Evolutionary conservation across 1,139 yeast species (phyloP).

Genomic region (Yamadazyma atmosphaerica): DNA sequence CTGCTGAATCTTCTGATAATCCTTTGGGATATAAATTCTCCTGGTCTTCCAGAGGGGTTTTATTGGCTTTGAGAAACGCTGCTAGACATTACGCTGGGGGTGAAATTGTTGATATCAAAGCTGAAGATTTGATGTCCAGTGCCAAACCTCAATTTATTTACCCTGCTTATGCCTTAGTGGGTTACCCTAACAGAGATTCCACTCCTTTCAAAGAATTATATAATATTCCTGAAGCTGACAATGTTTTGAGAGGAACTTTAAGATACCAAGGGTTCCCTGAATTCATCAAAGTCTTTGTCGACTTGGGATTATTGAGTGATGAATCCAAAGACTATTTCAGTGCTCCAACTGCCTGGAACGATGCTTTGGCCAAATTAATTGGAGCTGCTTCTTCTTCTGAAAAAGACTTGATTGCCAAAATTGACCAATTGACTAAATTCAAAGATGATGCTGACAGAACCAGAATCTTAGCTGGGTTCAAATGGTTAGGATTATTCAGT

Average conservation of each 20-base stretch:
- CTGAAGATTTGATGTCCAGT: constrained; percentile 92
- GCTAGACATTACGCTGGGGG: constrained; percentile 92
- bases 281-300: constrained; percentile 92
- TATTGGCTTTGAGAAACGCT: constrained; percentile 89
- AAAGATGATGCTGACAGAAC: constrained; percentile 79
- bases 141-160: constrained; percentile 94
- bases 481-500: constrained; percentile 92
- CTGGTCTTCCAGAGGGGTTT: constrained; percentile 98
- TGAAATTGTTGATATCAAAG: constrained; percentile 70
- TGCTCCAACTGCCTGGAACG: constrained; percentile 76
- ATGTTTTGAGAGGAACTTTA: constrained; percentile 94
- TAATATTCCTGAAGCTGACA: constrained; percentile 94
- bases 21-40: constrained; percentile 98
- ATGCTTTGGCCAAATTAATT: constrained; percentile 74
- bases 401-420: constrained; percentile 71
- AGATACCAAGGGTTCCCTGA: constrained; percentile 99
- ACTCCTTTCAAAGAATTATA: constrained; percentile 90
- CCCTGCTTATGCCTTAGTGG: constrained; percentile 93
- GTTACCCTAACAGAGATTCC: constrained; percentile 98
- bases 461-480: constrained; percentile 84
- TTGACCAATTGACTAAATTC: constrained; percentile 77
- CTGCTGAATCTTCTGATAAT: constrained; percentile 96
- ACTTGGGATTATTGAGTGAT: constrained; percentile 88
- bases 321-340: constrained; percentile 61
- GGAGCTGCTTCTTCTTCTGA: constrained; percentile 72